Conservation (phyloP, 257 asterid species). For the Henckelia pumila region DNA sequence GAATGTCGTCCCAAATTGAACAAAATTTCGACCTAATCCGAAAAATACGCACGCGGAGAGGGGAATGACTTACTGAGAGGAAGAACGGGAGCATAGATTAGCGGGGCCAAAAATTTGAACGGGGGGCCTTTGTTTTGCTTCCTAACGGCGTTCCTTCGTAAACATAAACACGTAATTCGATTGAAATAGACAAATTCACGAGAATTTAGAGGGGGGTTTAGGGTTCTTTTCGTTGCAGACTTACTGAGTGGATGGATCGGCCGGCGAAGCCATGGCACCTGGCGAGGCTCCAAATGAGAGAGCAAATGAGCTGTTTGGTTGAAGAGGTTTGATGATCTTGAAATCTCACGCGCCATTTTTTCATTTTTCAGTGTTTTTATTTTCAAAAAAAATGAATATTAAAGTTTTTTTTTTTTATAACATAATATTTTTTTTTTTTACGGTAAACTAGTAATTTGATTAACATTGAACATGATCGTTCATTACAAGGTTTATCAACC, state of each 20-base stretch:
- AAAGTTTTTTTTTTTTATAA: too few relatives aligned
- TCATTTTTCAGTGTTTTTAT: too few relatives aligned
- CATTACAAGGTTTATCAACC: too few relatives aligned
- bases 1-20: neutral
- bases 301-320: neutral
- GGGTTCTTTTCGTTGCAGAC: neutral
- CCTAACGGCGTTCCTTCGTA: slow-evolving; percentile 41
- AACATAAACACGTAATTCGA: slow-evolving; percentile 3
- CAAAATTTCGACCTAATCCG: neutral
- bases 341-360: too few relatives aligned
- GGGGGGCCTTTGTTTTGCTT: slow-evolving; percentile 64
- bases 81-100: slow-evolving; percentile 78
- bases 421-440: too few relatives aligned
- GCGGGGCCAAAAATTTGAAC: slow-evolving; percentile 53
- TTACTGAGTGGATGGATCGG: slow-evolving; percentile 48
- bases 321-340: too few relatives aligned
- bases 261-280: slow-evolving; percentile 30
- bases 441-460: too few relatives aligned
- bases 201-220: neutral
- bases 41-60: too few relatives aligned
- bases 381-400: too few relatives aligned
- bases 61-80: slow-evolving; percentile 58
- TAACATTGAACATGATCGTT: too few relatives aligned
- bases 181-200: slow-evolving; percentile 15
- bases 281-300: neutral